phyloP scores from a whole-genome alignment of 2,329 filamentous ascomycete species.

The Aaosphaeria arxii region DNA sequence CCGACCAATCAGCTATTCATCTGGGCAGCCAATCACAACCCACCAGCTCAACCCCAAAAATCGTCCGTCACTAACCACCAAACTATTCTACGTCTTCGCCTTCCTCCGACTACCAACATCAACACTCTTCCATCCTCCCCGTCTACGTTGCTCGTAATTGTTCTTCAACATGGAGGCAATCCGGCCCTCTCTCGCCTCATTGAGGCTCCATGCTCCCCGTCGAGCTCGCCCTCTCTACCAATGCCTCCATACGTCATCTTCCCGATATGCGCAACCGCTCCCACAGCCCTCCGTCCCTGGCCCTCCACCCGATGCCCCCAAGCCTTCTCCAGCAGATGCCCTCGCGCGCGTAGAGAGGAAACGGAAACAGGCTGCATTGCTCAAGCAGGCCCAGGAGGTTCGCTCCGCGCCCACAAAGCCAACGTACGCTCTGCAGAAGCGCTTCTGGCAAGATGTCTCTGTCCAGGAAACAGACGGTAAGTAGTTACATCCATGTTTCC shows the following conservation, averaged over 20 bases:
- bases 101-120: too few species aligned
- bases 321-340: constrained; percentile 47
- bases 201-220: constrained; percentile 16
- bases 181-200: constrained; percentile 21
- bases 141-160: too few species aligned
- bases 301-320: constrained; percentile 58
- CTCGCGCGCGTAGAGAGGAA: constrained; percentile 48
- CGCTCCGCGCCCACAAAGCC: constrained; percentile 37
- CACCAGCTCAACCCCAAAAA: too few species aligned
- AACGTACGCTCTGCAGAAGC: constrained; percentile 56
- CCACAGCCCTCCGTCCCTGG: constrained; percentile 57
- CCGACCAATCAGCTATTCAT: too few species aligned
- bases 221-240: constrained; percentile 14
- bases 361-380: constrained; percentile 48
- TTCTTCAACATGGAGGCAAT: constrained; percentile 21
- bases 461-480: constrained; percentile 62
- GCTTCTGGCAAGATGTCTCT: constrained; percentile 86
- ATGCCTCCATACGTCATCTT: constrained; percentile 42
- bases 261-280: constrained; percentile 53
- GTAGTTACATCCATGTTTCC: constrained; percentile 3
- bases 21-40: too few species aligned
- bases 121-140: too few species aligned
- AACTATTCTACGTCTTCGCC: too few species aligned
- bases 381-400: constrained; percentile 46
- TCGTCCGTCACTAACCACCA: too few species aligned